Percentiles rank a stretch among this genome's conserved stretches.
Evolutionary conservation across 202 grass and related monocot genomes (phyloP).

Genomic region (Digitaria exilis): DNA sequence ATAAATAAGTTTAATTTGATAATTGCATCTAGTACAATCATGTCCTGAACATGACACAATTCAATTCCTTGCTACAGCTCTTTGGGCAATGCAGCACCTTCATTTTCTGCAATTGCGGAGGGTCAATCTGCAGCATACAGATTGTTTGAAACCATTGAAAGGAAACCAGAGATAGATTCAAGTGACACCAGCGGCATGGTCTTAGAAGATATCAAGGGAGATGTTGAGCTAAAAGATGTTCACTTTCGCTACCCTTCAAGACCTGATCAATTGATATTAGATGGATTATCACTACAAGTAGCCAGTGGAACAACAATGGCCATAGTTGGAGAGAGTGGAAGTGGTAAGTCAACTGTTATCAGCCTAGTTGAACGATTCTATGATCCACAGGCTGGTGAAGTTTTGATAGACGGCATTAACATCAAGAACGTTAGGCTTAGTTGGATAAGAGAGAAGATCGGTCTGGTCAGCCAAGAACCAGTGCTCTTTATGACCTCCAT

Average conservation of each 20-base stretch:
- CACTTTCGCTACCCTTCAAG: slow-evolving; percentile 82
- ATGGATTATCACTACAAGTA: slow-evolving; percentile 77
- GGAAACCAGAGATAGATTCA: slow-evolving; percentile 85
- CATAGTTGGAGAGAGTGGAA: slow-evolving; percentile 94
- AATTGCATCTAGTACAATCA: neutral
- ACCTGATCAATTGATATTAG: slow-evolving; percentile 76
- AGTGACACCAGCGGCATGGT: slow-evolving; percentile 51
- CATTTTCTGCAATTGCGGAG: slow-evolving; percentile 59
- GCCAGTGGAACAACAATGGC: slow-evolving; percentile 83
- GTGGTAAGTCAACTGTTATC: slow-evolving; percentile 92
- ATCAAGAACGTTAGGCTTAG: slow-evolving; percentile 73
- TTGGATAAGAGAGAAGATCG: slow-evolving; percentile 82
- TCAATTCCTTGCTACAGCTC: slow-evolving; percentile 60
- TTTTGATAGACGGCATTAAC: slow-evolving; percentile 78
- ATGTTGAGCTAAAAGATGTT: slow-evolving; percentile 79
- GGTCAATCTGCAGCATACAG: slow-evolving; percentile 85
- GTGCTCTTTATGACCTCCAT: slow-evolving; percentile 87
- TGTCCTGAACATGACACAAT: slow-evolving; percentile 30
- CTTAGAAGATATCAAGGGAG: slow-evolving; percentile 73
- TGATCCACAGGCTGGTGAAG: slow-evolving; percentile 80
- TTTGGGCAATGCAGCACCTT: slow-evolving; percentile 68
- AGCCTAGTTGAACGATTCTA: slow-evolving; percentile 87
- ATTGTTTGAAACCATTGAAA: slow-evolving; percentile 77
- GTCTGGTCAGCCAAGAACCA: slow-evolving; percentile 93
- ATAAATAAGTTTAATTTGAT: neutral